Evolutionary conservation across 345 rosid species (phyloP), one percentile per base, ranked within the genome.

Genomic region (Lumnitzera littorea): DNA sequence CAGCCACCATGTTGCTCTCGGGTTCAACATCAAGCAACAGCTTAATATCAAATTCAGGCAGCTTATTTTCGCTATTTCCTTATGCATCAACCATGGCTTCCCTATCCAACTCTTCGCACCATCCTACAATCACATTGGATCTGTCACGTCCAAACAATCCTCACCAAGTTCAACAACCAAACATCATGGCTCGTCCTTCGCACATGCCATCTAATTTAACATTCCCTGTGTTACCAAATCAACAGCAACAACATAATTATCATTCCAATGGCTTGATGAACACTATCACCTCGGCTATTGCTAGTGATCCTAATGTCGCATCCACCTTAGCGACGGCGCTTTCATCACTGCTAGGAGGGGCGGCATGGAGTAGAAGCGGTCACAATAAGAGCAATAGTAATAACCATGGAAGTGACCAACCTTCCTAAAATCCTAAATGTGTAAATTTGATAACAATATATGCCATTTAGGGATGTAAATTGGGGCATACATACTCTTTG

Each of bases 71-170:
- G 13, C 25, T 52, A 50, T 58, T 43, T 15, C 78, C 63, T 46
- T 50, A 63, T 53, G 59, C 70, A 14, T 56, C 85, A 15, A 67
- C 65, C 57, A 66, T 81, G 75, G 85, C 78, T 15, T 72, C 85
- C 0, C 67, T 77, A 60, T 75, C 82, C 49, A 68, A 77, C 50
- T 74, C 76, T 41, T 72, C 80, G 2, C 80, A 78, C 2, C 70
- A 63, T 62, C 82, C 85, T 14, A 81, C 85, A 11, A 68, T 81
- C 58, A 81, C 78, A 17, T 60, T 81, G 24, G 85, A 81, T 73
- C 74, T 81, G 5, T 74, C 85, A 13, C 75, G 62, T 50, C 24
- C 48, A 53, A 50, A 24, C 11, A 25, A 23, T 1, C 46, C 57
- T 4, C 15, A 11, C 48, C 49, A 50, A 5, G 1, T 12, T 24